A percentile compares a stretch with the other conserved stretches of the same genome.
These are phyloP conservation scores for Nematocida sp. DNA, from an alignment of 371 early-diverging fungal species.

Conservation along the genomic window DNA sequence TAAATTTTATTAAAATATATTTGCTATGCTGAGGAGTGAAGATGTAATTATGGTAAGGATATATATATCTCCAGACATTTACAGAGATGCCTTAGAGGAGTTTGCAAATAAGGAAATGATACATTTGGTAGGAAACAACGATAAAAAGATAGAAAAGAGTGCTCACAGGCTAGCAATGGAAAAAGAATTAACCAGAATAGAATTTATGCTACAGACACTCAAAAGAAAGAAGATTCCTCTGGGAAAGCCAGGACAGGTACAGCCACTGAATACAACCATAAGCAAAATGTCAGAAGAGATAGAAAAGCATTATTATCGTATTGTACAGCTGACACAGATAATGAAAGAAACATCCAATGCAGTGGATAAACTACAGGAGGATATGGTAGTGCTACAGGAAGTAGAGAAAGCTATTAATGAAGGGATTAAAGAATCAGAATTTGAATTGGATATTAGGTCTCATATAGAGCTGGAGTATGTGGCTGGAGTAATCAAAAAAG, in stretches of 20 bases:
- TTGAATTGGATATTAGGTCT: neutral
- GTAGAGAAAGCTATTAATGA: constrained; percentile 49
- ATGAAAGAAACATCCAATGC: constrained; percentile 50
- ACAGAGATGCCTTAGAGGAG: constrained; percentile 54
- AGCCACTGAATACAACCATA: constrained; percentile 9
- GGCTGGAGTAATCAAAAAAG: constrained; percentile 59
- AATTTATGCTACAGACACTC: constrained; percentile 53
- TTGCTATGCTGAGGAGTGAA: constrained; percentile 61
- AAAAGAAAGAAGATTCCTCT: constrained; percentile 42
- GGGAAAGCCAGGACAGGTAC: constrained; percentile 17
- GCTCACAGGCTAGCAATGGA: constrained; percentile 41
- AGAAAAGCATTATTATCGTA: constrained; percentile 57
- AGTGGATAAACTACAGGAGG: constrained; percentile 47
- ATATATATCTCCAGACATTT: constrained; percentile 61
- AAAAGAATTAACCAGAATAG: constrained; percentile 52
- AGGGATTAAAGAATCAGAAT: constrained; percentile 26
- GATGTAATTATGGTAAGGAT: constrained; percentile 55
- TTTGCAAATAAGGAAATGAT: constrained; percentile 56
- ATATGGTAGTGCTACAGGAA: constrained; percentile 59
- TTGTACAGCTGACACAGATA: constrained; percentile 55
- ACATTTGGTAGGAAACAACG: constrained; percentile 45
- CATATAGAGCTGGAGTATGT: constrained; percentile 58
- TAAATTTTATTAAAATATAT: constrained; percentile 1
- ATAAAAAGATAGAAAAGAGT: constrained; percentile 26
- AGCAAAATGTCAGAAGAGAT: constrained; percentile 52